phyloP scores from a whole-genome alignment of 805 yeast species.

The Candida ovalis region DNA sequence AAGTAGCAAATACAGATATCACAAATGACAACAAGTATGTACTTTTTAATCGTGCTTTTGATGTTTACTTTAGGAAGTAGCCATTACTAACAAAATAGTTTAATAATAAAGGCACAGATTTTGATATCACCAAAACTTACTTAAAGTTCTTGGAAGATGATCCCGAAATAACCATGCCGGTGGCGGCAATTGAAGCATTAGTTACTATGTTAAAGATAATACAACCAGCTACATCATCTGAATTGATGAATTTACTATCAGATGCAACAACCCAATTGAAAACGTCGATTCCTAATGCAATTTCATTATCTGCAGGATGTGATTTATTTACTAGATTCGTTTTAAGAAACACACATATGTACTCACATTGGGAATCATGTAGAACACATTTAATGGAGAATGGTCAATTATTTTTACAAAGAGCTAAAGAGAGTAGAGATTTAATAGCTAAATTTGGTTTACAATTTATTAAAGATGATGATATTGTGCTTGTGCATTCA shows the following conservation, averaged over 20 bases:
- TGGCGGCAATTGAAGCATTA: conserved; percentile 94
- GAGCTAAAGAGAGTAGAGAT: conserved; percentile 87
- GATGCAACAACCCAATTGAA: conserved; percentile 74
- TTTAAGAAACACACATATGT: conserved; percentile 78
- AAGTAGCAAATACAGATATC: too few species aligned
- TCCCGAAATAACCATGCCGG: conserved; percentile 98
- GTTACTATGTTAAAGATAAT: conserved; percentile 78
- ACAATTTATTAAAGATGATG: conserved; percentile 91
- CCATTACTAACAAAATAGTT: neutral
- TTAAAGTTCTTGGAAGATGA: conserved; percentile 80
- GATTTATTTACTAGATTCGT: conserved; percentile 94
- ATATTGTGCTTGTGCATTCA: conserved; percentile 84
- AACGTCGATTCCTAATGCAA: conserved; percentile 79
- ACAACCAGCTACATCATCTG: conserved; percentile 92
- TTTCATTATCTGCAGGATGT: conserved; percentile 95
- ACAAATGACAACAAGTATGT: too few species aligned
- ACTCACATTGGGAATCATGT: conserved; percentile 94
- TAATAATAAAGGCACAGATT: conserved; percentile 30
- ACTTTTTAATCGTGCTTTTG: too few species aligned
- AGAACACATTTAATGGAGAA: conserved; percentile 84
- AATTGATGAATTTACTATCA: conserved; percentile 76
- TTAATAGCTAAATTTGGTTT: conserved; percentile 85
- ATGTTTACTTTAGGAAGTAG: too few species aligned
- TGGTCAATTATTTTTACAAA: conserved; percentile 84
- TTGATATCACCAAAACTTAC: conserved; percentile 82